Evolutionary conservation across 2,329 filamentous ascomycete genomes (phyloP), one percentile per base, ranked within the genome.

Genomic region (Drechslerella coelobrocha): DNA sequence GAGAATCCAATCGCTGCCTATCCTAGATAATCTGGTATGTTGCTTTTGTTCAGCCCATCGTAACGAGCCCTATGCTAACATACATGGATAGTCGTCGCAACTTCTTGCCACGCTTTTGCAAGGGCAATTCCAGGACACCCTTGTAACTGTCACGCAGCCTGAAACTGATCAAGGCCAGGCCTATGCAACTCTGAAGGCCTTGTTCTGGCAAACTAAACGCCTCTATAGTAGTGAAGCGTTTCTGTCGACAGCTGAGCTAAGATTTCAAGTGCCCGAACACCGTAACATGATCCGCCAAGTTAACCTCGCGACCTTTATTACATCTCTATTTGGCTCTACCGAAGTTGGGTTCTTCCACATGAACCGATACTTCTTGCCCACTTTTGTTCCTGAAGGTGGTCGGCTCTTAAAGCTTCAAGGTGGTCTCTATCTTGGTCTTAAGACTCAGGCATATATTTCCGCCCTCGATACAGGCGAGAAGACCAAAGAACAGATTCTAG

Each of bases 391-490:
- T 0, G 82, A 86, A 60, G 84, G 84, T 23, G 82, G 81, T 37
- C 81, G 84, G 9, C 76, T 89, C 21, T 78, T 86, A 19, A 86
- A 86, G 74, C 84, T 83, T 69, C 85, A 87, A 74, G 85, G 84
- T 1, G 82, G 83, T 12, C 79, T 89, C 24, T 87, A 84, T 73
- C 80, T 88, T 12, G 86, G 88, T 72, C 78, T 89, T 17, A 89
- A 89, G 78, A 88, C 86, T 1, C 86, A 88, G 76, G 85, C 86
- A 12, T 88, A 87, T 74, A 85, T 88, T 61, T 85, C 85, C 2
- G 84, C 84, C 2, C 80, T 86, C 75, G 83, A 84, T 73, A 84
- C 83, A 74, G 82, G 82, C 43, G 82, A 86, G 59, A 82, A 81
- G 26, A 80, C 81, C 1, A 82, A 83, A 52, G 83, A 85, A 19